Conservation (phyloP, 1,139 yeast species). For the Debaryomyces fabryi region DNA sequence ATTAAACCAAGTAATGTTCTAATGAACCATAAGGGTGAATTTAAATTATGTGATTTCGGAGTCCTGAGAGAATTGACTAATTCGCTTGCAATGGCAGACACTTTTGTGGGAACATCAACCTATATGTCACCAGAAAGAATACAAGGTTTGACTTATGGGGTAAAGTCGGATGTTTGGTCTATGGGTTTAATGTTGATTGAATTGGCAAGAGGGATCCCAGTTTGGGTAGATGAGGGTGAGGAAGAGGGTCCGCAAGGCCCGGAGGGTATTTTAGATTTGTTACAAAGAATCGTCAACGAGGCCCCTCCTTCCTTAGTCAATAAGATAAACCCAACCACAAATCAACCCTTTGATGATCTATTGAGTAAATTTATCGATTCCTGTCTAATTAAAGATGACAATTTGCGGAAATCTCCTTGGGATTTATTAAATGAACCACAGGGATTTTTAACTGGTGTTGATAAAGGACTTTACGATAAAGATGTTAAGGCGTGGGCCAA, state of each 20-base stretch:
- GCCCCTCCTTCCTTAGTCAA: constrained; percentile 70
- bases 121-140: constrained; percentile 98
- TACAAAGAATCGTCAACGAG: constrained; percentile 93
- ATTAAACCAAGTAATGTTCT: constrained; percentile 77
- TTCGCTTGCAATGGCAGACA: constrained; percentile 83
- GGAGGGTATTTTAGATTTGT: constrained; percentile 83
- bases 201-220: constrained; percentile 73
- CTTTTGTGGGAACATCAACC: constrained; percentile 96
- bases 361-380: constrained; percentile 66
- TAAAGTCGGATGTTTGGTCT: constrained; percentile 96
- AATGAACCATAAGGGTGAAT: constrained; percentile 75
- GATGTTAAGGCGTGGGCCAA: constrained; percentile 56
- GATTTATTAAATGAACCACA: constrained; percentile 48
- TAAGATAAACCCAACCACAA: constrained; percentile 29
- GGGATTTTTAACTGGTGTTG: constrained; percentile 49
- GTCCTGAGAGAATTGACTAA: constrained; percentile 89
- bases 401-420: constrained; percentile 62
- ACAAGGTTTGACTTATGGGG: constrained; percentile 89
- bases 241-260: constrained; percentile 46
- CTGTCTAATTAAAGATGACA: constrained; percentile 70
- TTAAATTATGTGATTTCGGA: constrained; percentile 91
- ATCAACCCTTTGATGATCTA: constrained; percentile 34
- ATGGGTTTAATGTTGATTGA: constrained; percentile 88
- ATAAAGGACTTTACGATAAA: constrained; percentile 43
- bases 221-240: constrained; percentile 42